phyloP scores from a whole-genome alignment of 169 alveolate species.

The Eimeria praecox region DNA sequence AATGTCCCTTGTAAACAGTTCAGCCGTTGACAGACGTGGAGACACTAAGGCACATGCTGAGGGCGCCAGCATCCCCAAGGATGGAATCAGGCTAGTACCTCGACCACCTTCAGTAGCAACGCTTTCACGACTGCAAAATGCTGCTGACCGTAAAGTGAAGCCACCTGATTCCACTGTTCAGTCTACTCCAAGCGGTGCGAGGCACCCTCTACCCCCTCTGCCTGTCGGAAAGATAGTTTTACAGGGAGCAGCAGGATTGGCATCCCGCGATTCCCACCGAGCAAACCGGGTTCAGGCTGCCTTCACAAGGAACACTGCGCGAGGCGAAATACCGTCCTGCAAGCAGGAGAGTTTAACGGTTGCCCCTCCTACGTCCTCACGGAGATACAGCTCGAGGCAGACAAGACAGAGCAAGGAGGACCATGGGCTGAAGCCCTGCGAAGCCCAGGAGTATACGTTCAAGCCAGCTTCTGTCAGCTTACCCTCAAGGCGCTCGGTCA shows the following conservation, averaged over 20 bases:
- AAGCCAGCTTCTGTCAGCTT: slow-evolving; percentile 44
- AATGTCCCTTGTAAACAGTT: not conserved
- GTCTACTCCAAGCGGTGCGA: not conserved
- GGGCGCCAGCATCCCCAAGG: slow-evolving; percentile 4
- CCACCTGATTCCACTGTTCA: not conserved
- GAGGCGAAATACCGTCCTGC: not conserved
- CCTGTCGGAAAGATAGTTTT: slow-evolving; percentile 19
- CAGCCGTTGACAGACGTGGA: not conserved
- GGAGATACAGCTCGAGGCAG: slow-evolving; percentile 33
- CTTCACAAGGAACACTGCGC: slow-evolving; percentile 16
- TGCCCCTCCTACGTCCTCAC: not conserved
- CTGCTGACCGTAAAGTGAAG: slow-evolving; percentile 19
- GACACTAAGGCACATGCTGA: slow-evolving; percentile 1
- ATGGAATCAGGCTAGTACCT: slow-evolving; percentile 33
- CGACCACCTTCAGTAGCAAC: slow-evolving; percentile 35
- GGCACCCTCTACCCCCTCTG: slow-evolving; percentile 41
- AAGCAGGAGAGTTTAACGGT: slow-evolving; percentile 24
- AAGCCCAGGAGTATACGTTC: not conserved
- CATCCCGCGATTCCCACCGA: slow-evolving; percentile 30
- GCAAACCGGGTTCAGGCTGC: not conserved
- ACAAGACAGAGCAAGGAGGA: slow-evolving; percentile 60
- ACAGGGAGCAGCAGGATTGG: slow-evolving; percentile 19
- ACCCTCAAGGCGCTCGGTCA: not conserved
- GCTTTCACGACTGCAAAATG: slow-evolving; percentile 2
- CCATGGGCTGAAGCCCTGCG: slow-evolving; percentile 22